Conservation (phyloP, 2,329 filamentous ascomycete species). For the Venturia aucupariae region DNA sequence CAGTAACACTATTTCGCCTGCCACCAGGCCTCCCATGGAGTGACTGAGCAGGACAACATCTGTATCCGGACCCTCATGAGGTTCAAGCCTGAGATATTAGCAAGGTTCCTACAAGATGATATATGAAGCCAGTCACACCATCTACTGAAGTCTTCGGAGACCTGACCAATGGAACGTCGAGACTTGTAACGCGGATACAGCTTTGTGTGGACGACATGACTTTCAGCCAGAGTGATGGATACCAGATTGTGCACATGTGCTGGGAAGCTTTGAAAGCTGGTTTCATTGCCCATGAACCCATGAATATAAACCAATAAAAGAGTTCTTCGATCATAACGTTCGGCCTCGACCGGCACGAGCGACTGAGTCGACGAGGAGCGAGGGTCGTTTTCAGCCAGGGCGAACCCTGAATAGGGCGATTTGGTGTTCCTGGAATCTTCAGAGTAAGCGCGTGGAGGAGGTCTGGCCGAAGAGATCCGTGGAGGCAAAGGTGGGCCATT, state of each 20-base stretch:
- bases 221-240: constrained; percentile 55
- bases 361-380: constrained; percentile 39
- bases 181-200: constrained; percentile 75
- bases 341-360: constrained; percentile 29
- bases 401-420: constrained; percentile 1
- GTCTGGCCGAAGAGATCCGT: not conserved
- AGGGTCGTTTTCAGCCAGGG: constrained; percentile 26
- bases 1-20: constrained; percentile 68
- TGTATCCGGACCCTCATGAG: constrained; percentile 63
- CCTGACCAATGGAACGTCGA: constrained; percentile 60
- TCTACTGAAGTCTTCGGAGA: constrained; percentile 70
- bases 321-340: constrained; percentile 35
- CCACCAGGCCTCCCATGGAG: constrained; percentile 79
- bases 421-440: not conserved
- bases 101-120: constrained; percentile 15
- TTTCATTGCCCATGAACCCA: constrained; percentile 82
- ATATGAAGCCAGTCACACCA: constrained; percentile 43
- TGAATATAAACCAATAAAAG: constrained; percentile 78
- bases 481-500: constrained; percentile 4
- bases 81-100: constrained; percentile 48
- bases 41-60: constrained; percentile 80
- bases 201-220: constrained; percentile 77
- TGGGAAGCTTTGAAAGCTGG: constrained; percentile 80
- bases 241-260: constrained; percentile 75
- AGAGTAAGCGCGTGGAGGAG: not conserved